phyloP scores from a whole-genome alignment of 306 rosid species.

The Malus orientalis region DNA sequence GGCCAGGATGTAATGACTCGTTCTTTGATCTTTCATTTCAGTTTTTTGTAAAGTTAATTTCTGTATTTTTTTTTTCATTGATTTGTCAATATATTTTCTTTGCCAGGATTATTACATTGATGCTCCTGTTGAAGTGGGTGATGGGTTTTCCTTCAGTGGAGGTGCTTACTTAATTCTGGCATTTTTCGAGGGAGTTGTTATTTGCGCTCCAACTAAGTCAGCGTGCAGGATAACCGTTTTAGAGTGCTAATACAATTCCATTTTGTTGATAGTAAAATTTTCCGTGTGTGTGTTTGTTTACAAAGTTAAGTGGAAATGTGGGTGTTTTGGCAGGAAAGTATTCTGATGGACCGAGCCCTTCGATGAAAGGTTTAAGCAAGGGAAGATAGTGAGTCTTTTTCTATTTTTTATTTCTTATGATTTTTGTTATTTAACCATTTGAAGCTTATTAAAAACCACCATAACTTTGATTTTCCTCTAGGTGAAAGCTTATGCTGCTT shows the following conservation, averaged over 20 bases:
- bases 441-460: not conserved
- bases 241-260: not conserved
- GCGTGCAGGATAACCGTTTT: not conserved
- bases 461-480: not conserved
- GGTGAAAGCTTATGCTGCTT: constrained; percentile 60
- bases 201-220: not conserved
- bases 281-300: not conserved
- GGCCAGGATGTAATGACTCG: constrained; percentile 29
- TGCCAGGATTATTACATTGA: constrained; percentile 65
- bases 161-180: constrained; percentile 24
- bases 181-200: not conserved
- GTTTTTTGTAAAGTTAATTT: not conserved
- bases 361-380: constrained; percentile 92
- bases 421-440: not conserved
- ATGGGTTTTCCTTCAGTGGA: constrained; percentile 87
- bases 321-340: constrained; percentile 56
- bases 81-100: not conserved
- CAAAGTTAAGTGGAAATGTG: not conserved
- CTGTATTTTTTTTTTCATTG: not conserved
- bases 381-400: constrained; percentile 46
- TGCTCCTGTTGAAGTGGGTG: constrained; percentile 72
- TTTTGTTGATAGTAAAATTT: not conserved
- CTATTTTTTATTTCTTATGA: not conserved
- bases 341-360: constrained; percentile 70
- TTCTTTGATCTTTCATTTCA: not conserved